phyloP scores from a whole-genome alignment of 148 eudicot genomes.

The Chenopodium berlandieri region DNA sequence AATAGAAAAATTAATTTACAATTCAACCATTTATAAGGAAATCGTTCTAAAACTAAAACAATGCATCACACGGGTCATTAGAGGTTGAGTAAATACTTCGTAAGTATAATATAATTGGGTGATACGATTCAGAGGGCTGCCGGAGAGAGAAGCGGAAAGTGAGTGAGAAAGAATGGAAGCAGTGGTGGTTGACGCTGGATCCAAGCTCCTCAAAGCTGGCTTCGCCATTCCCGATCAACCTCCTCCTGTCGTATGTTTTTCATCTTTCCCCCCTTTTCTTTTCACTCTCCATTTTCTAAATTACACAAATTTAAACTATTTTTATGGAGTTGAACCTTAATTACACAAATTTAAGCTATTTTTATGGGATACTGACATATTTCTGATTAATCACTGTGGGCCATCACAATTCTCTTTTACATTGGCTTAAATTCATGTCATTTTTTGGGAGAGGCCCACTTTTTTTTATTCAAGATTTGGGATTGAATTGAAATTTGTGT shows the following conservation, averaged over 20 bases:
- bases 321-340: not conserved
- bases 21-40: too few relatives aligned
- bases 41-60: too few relatives aligned
- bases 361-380: constrained; percentile 2
- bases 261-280: not conserved
- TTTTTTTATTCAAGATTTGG: not conserved
- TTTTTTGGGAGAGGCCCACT: constrained; percentile 3
- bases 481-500: not conserved
- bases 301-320: not conserved
- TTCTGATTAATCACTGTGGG: constrained; percentile 10
- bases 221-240: constrained; percentile 93
- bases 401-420: not conserved
- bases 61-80: too few relatives aligned
- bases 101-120: not conserved
- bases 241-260: constrained; percentile 63
- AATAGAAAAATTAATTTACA: too few relatives aligned
- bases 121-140: not conserved
- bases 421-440: not conserved
- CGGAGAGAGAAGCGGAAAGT: not conserved
- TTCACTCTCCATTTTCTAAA: not conserved
- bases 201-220: constrained; percentile 90
- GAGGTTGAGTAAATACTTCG: too few relatives aligned
- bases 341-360: not conserved
- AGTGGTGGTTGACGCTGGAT: constrained; percentile 82
- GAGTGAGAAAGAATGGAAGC: constrained; percentile 62